Evolutionary conservation across 2,329 filamentous ascomycete species (phyloP).

Genomic region (Pestalotiopsis sp.): DNA sequence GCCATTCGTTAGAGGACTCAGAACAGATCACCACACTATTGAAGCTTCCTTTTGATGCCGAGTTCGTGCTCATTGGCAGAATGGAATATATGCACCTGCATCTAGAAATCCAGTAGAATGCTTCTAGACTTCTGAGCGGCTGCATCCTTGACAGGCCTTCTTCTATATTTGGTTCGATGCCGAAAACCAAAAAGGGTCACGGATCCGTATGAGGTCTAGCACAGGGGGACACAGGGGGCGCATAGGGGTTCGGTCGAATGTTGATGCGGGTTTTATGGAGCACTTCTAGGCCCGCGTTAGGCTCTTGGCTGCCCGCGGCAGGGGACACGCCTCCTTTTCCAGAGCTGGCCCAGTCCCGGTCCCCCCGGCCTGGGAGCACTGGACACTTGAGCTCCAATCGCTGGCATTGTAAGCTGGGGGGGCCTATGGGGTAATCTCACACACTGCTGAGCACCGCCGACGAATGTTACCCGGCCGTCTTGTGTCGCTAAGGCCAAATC

Average conservation of each 20-base stretch:
- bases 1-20: no score
- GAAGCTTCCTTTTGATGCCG: no score
- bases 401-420: neutral
- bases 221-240: no score
- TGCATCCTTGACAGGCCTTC: neutral
- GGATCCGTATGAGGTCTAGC: no score
- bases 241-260: no score
- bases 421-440: neutral
- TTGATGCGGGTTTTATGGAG: no score
- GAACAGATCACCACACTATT: no score
- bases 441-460: neutral
- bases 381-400: neutral
- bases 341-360: neutral
- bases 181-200: neutral
- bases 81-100: no score
- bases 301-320: neutral
- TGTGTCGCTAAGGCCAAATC: constrained; percentile 2
- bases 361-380: neutral
- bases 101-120: neutral
- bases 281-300: no score
- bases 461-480: neutral
- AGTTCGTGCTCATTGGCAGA: no score
- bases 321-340: neutral
- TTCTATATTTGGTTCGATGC: neutral
- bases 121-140: neutral